Base-by-base conservation (phyloP, 2,329 filamentous ascomycete genomes). In the Aspergillus unguis region DNA sequence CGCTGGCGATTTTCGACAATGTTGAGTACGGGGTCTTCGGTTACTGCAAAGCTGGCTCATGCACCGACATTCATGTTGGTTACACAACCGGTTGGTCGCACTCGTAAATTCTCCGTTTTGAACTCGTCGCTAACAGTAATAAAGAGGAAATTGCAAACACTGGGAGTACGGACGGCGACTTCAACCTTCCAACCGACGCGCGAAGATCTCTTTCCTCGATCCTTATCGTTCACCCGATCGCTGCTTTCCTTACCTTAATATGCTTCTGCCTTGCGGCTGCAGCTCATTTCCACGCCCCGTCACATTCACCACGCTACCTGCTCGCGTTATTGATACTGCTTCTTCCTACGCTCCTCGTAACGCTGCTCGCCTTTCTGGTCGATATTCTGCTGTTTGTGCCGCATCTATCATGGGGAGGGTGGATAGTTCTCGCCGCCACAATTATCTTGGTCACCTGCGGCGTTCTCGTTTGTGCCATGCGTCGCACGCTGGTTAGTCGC, bases 331-430 rank as follows among this genome's bases (percentile, higher is more conserved):
- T 96, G 59, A 92, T 97, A 58, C 81, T 97, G 61, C 86, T 88
- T 52, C 85, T 97, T 57, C 81, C 95, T 45, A 91, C 91, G 6
- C 85, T 97, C 43, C 76, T 97, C 29, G 81, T 94, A 59, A 86
- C 89, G 43, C 80, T 96, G 1, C 80, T 96, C 52, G 88, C 92
- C 26, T 97, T 97, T 74, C 77, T 99, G 27, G 86, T 97, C 64
- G 94, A 99, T 71, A 89, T 97, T 27, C 78, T 99, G 32, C 80
- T 99, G 25, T 99, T 99, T 68, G 88, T 96, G 11, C 94, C 94
- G 44, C 92, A 97, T 71, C 77, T 96, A 75, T 84, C 86, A 66
- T 97, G 92, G 90, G 94, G 92, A 58, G 91, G 92, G 54, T 99
- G 92, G 80, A 84, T 97, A 61, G 92, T 96, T 11, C 80, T 97